phyloP scores from a whole-genome alignment of 1,284 basidiomycete genomes.

The Cutaneotrichosporon cavernicola region DNA sequence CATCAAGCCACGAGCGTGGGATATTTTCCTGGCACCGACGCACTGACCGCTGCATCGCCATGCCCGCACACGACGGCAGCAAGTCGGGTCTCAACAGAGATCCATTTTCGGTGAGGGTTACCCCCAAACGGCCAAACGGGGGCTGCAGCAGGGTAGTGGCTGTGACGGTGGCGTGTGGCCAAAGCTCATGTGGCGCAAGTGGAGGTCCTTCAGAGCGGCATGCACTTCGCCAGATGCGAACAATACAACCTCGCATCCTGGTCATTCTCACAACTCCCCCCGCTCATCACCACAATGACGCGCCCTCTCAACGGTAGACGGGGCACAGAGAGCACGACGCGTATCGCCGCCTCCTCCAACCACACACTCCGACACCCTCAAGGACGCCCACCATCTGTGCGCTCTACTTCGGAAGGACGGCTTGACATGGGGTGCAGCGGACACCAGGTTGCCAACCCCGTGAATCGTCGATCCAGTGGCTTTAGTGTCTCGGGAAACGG shows the following conservation, averaged over 20 bases:
- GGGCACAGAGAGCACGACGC: background rate
- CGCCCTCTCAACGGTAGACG: background rate
- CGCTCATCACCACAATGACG: background rate
- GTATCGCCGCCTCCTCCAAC: background rate
- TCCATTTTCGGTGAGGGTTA: background rate
- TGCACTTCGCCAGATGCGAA: background rate
- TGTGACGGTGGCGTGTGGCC: constrained; percentile 5
- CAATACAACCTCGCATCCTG: background rate
- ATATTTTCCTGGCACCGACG: background rate
- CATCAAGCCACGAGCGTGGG: background rate
- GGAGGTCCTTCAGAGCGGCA: background rate
- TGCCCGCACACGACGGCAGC: background rate
- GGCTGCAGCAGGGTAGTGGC: constrained; percentile 7
- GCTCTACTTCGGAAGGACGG: background rate
- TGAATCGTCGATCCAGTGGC: background rate
- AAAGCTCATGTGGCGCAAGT: constrained; percentile 4
- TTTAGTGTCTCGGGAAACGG: background rate
- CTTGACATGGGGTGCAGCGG: background rate
- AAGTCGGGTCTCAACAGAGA: background rate
- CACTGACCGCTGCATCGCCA: background rate
- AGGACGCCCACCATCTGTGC: background rate
- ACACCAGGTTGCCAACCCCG: background rate
- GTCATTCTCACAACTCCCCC: background rate
- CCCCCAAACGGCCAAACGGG: too few species aligned
- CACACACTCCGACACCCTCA: background rate